phyloP scores from a whole-genome alignment of 2,329 filamentous ascomycete species.

The Hymenoscyphus salicellus region DNA sequence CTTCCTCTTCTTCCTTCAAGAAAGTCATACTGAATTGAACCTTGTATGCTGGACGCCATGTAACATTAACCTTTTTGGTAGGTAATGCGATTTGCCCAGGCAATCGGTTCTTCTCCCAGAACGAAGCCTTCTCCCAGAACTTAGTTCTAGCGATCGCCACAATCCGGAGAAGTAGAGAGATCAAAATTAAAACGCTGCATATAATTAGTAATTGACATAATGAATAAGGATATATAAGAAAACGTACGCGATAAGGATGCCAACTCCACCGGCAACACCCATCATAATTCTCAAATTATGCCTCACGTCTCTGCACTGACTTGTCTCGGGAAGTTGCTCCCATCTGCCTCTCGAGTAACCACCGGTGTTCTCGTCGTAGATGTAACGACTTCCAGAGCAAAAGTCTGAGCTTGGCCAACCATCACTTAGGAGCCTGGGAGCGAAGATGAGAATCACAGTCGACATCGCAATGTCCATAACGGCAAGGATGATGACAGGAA shows the following conservation, averaged over 20 bases:
- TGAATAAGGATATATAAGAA: slow-evolving; percentile 7
- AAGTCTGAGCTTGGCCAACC: slow-evolving; percentile 10
- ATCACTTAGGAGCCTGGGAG: neutral
- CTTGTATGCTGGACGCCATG: neutral
- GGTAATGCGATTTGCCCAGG: neutral
- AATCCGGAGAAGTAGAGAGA: neutral
- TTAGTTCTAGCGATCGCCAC: slow-evolving; percentile 4
- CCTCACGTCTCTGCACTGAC: neutral
- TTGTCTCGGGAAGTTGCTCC: neutral
- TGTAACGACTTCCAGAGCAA: neutral
- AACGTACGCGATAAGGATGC: slow-evolving; percentile 13
- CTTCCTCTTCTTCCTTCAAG: neutral
- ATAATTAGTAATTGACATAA: neutral
- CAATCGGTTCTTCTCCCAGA: neutral
- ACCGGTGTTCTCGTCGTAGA: neutral
- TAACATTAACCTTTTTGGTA: neutral
- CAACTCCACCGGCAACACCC: slow-evolving; percentile 9
- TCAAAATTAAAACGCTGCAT: slow-evolving; percentile 1
- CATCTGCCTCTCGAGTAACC: neutral
- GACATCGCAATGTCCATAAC: slow-evolving; percentile 12
- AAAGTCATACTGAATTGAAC: neutral
- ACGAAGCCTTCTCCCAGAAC: slow-evolving; percentile 5
- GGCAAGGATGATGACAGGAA: slow-evolving; percentile 13
- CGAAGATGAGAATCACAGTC: slow-evolving; percentile 12
- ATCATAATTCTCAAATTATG: slow-evolving; percentile 7